A percentile compares a stretch with the other conserved stretches of the same genome.
Evolutionary conservation across 176 grass and related monocot species (phyloP).

Genomic region (Cenchrus fungigraminus): DNA sequence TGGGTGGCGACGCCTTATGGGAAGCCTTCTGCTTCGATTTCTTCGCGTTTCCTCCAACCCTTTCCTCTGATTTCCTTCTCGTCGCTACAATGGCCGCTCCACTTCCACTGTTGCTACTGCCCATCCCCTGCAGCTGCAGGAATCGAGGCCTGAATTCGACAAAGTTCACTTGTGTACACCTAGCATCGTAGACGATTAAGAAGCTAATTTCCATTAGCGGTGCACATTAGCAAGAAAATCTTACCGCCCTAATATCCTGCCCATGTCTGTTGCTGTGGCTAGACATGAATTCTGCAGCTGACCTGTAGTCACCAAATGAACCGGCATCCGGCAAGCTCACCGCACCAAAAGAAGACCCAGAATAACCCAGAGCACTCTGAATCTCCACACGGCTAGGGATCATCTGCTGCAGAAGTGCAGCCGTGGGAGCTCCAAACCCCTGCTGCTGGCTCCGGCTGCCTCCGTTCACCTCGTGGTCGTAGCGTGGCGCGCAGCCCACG

Average conservation of each 20-base stretch:
- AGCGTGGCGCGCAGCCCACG: constrained; percentile 24
- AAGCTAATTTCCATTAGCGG: not conserved
- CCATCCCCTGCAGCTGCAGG: constrained; percentile 54
- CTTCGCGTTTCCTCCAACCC: constrained; percentile 35
- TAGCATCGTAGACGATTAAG: not conserved
- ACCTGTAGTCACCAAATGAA: constrained; percentile 44
- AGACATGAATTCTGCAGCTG: constrained; percentile 13
- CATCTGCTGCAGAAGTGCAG: constrained; percentile 19
- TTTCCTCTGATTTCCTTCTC: constrained; percentile 53
- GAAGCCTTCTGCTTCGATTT: constrained; percentile 50
- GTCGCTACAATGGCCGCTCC: constrained; percentile 18
- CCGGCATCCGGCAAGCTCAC: constrained; percentile 33
- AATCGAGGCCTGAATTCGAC: not conserved
- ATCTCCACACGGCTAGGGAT: constrained; percentile 9
- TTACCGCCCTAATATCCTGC: constrained; percentile 12
- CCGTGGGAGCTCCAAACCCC: constrained; percentile 46
- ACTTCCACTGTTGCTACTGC: constrained; percentile 36
- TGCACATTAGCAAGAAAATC: not conserved
- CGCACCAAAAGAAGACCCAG: constrained; percentile 21
- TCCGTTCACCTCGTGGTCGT: constrained; percentile 26
- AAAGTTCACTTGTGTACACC: not conserved
- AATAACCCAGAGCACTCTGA: constrained; percentile 13
- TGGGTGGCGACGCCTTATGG: constrained; percentile 23
- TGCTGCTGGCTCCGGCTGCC: constrained; percentile 17
- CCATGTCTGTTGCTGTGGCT: not conserved